A percentile compares a stretch with the other conserved stretches of the same genome.
Conservation (phyloP, 2,329 filamentous ascomycete genomes). For the Exophiala bonariae region DNA sequence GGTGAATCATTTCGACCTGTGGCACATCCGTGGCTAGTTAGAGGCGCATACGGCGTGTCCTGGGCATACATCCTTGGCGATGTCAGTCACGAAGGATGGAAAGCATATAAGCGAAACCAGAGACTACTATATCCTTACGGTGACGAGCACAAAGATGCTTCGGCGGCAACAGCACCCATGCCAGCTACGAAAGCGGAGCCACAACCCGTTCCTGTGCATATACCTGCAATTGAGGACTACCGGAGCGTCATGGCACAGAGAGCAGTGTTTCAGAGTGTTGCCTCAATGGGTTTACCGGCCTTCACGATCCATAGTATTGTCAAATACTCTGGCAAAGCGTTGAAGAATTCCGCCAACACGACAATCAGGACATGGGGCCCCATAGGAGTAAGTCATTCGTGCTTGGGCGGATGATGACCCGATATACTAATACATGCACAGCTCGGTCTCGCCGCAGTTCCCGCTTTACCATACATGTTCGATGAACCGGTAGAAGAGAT, state of each 20-base stretch:
- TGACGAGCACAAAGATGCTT: constrained; percentile 34
- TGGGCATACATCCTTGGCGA: constrained; percentile 93
- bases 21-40: constrained; percentile 79
- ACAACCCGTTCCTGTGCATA: constrained; percentile 41
- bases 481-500: constrained; percentile 87
- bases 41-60: constrained; percentile 81
- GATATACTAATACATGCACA: constrained; percentile 33
- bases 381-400: constrained; percentile 69
- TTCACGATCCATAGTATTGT: constrained; percentile 95
- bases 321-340: constrained; percentile 78
- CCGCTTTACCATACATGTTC: constrained; percentile 34
- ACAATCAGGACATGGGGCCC: constrained; percentile 81
- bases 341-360: constrained; percentile 79
- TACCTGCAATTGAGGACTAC: constrained; percentile 83
- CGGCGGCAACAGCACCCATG: constrained; percentile 46
- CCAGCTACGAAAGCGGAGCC: constrained; percentile 50
- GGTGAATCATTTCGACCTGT: constrained; percentile 94
- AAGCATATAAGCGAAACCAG: constrained; percentile 87
- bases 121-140: constrained; percentile 68
- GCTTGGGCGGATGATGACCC: background rate
- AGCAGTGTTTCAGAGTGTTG: constrained; percentile 84
- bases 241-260: constrained; percentile 87
- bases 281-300: constrained; percentile 90
- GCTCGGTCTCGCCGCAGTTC: constrained; percentile 56
- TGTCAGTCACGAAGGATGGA: constrained; percentile 90